Evolutionary conservation across 148 eudicot species (phyloP), one percentile per base, ranked within the genome.

Genomic region (Agrostemma githago): DNA sequence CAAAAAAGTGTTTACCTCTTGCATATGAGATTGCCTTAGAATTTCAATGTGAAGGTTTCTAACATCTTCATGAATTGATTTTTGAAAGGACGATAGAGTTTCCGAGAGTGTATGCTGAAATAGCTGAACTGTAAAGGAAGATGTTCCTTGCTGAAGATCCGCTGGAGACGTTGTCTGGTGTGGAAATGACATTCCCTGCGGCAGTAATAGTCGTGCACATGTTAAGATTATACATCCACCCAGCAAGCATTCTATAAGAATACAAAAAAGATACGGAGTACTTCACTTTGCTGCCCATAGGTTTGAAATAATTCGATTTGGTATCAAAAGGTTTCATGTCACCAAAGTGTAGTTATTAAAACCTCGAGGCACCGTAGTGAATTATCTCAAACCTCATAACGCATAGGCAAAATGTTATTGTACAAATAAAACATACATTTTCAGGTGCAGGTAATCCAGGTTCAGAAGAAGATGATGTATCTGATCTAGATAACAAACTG

Each of bases 41-140:
- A 95, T 83, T 88, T 95, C 99, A 26, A 95, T 84, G 74, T 95
- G 99, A 76, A 95, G 99, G 76, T 92, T 95, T 71, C 97, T 86
- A 80, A 92, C 86, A 65, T 95, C 97, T 76, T 95, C 94, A 71
- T 92, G 99, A 69, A 92, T 84, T 69, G 97, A 89, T 79, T 88
- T 90, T 79, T 95, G 99, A 71, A 95, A 87, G 68, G 99, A 90
- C 71, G 88, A 77, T 82, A 95, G 97, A 67, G 96, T 88, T 88
- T 95, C 99, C 70, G 90, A 93, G 71, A 92, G 97, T 59, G 93
- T 86, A 51, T 87, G 96, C 78, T 95, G 96, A 79, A 95, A 92
- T 16, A 92, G 85, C 82, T 95, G 93, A 72, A 95, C 91, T 5
- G 97, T 90, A 72, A 95, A 95, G 41, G 97, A 90, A 10, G 87